phyloP scores from a whole-genome alignment of 139 green algal genomes.

The Ostreobium quekettii region DNA sequence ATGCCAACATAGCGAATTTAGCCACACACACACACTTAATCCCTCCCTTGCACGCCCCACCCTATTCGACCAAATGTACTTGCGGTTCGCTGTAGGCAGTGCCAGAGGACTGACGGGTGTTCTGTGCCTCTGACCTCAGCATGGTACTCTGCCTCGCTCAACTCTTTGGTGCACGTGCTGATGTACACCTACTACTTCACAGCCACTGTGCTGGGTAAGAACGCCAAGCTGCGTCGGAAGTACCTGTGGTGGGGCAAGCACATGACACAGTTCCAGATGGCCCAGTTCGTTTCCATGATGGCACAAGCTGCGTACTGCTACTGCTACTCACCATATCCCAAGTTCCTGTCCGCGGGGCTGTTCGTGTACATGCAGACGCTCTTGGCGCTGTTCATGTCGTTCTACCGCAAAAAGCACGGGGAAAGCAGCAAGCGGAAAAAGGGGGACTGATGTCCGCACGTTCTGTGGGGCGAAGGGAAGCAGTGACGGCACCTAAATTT shows the following conservation, averaged over 20 bases:
- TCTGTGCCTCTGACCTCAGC: slow-evolving; percentile 23
- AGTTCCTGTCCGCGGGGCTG: slow-evolving; percentile 37
- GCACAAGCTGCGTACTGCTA: slow-evolving; percentile 38
- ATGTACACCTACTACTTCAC: slow-evolving; percentile 71
- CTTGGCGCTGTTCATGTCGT: slow-evolving; percentile 45
- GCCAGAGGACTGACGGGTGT: too few relatives aligned
- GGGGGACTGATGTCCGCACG: too few relatives aligned
- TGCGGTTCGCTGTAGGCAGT: too few relatives aligned
- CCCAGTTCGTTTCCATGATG: slow-evolving; percentile 39
- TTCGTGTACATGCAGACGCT: slow-evolving; percentile 56
- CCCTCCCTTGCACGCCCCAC: too few relatives aligned
- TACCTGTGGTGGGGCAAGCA: slow-evolving; percentile 70
- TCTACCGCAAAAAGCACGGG: slow-evolving; percentile 44
- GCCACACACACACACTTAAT: too few relatives aligned
- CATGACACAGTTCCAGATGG: slow-evolving; percentile 50
- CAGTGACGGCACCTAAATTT: too few relatives aligned
- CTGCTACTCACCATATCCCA: slow-evolving; percentile 22
- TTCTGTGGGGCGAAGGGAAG: too few relatives aligned
- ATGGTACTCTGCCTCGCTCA: slow-evolving; percentile 53
- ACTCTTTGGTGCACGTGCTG: slow-evolving; percentile 59
- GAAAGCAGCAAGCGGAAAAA: slow-evolving; percentile 3
- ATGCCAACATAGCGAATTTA: too few relatives aligned
- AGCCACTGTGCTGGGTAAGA: slow-evolving; percentile 42
- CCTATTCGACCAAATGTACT: too few relatives aligned
- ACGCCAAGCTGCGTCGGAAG: slow-evolving; percentile 31